Evolutionary conservation across 108 stramenopile species (phyloP).

Genomic region (Fragilaria radians): DNA sequence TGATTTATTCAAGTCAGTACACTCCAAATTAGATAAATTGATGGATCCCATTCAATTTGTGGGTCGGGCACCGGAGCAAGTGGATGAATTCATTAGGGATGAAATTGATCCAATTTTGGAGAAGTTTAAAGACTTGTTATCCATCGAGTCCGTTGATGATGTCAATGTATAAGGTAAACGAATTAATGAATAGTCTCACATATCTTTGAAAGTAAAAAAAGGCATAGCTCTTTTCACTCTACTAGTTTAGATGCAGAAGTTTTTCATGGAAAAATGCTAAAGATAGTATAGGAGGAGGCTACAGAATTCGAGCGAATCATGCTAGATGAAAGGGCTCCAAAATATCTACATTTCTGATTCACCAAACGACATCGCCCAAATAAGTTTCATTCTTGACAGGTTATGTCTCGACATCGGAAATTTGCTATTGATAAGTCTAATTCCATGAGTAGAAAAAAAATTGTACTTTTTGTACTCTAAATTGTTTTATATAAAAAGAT

Average conservation of each 20-base stretch:
- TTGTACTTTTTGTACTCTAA: too few relatives aligned
- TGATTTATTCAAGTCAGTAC: constrained; percentile 82
- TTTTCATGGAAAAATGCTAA: neutral
- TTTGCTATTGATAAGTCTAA: too few relatives aligned
- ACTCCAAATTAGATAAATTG: constrained; percentile 80
- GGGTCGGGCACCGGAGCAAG: constrained; percentile 93
- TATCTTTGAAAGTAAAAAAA: neutral
- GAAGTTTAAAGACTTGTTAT: constrained; percentile 62
- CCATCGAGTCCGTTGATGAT: constrained; percentile 72
- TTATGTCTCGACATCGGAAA: too few relatives aligned
- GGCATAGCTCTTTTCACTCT: too few relatives aligned
- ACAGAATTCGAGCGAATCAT: too few relatives aligned
- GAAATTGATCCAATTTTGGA: constrained; percentile 86
- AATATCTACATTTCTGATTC: too few relatives aligned
- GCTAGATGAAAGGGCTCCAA: too few relatives aligned
- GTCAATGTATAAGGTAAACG: constrained; percentile 83
- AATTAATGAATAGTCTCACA: neutral
- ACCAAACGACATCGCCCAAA: too few relatives aligned
- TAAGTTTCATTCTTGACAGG: too few relatives aligned
- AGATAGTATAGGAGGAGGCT: neutral
- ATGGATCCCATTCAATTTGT: constrained; percentile 93
- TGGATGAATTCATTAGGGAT: constrained; percentile 90
- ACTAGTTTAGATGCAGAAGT: neutral
- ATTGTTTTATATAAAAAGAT: too few relatives aligned
- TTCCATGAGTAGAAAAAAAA: too few relatives aligned